Percentiles rank a stretch among this genome's conserved stretches.
These are phyloP conservation scores for Phialemonium atrogriseum DNA, from an alignment of 2,329 filamentous ascomycete species.

Conservation along the genomic window DNA sequence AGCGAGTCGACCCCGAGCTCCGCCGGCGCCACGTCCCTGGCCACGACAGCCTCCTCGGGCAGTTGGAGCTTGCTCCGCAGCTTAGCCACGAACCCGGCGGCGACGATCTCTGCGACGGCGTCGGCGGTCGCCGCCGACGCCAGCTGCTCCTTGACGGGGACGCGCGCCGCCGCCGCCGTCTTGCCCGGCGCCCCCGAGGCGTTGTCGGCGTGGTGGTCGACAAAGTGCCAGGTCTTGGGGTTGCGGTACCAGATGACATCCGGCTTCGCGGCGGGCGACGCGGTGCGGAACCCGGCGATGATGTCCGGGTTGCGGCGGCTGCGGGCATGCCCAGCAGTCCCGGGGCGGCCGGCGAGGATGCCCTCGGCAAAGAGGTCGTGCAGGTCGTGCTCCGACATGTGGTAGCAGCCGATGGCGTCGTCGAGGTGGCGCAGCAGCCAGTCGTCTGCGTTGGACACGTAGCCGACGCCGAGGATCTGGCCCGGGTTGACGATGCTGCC, in stretches of 20 bases:
- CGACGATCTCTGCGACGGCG: constrained; percentile 5
- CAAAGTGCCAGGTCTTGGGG: constrained; percentile 3
- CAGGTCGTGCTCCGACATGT: constrained; percentile 25
- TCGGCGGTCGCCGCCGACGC: constrained; percentile 1
- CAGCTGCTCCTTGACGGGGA: background rate
- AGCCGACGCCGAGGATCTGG: constrained; percentile 31
- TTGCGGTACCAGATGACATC: constrained; percentile 1
- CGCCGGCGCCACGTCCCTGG: constrained; percentile 6
- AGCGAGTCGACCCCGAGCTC: constrained; percentile 15
- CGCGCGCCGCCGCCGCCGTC: no score
- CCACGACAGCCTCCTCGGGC: no score
- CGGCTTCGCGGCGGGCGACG: constrained; percentile 1
- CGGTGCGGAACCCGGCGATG: constrained; percentile 13
- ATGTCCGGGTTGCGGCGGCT: constrained; percentile 17
- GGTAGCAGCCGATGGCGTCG: constrained; percentile 6
- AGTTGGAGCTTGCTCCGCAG: constrained; percentile 8
- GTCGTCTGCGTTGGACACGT: constrained; percentile 18
- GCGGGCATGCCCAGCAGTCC: constrained; percentile 9
- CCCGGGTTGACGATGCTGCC: constrained; percentile 13
- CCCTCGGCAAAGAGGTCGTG: constrained; percentile 33
- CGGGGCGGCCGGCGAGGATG: constrained; percentile 23
- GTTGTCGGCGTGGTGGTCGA: constrained; percentile 2
- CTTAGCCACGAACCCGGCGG: no score
- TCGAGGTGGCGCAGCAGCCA: no score
- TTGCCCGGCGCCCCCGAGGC: background rate